A percentile compares a stretch with the other conserved stretches of the same genome.
Evolutionary conservation across 2,329 filamentous ascomycete genomes (phyloP).

Genomic region (Xylariaceae sp.): DNA sequence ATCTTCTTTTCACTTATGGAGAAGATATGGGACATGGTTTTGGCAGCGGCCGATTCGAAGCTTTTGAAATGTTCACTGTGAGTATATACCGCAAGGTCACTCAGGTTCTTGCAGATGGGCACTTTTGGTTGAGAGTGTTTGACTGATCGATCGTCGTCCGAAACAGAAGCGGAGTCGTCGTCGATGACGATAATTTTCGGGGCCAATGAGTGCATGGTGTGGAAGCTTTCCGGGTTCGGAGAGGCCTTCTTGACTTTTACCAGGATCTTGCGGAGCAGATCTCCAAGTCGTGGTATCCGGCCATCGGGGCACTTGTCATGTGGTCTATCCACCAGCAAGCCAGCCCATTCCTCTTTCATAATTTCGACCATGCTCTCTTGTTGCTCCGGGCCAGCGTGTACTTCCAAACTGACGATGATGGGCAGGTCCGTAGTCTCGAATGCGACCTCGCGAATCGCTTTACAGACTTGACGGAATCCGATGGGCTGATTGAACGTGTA

Average conservation of each 20-base stretch:
- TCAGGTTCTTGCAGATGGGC: constrained; percentile 64
- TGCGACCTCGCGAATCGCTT: constrained; percentile 69
- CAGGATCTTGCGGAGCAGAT: constrained; percentile 73
- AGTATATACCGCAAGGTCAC: constrained; percentile 76
- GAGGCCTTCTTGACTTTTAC: constrained; percentile 66
- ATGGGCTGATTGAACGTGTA: constrained; percentile 84
- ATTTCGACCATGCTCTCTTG: constrained; percentile 91
- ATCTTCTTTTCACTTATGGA: constrained; percentile 85
- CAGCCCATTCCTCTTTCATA: constrained; percentile 83
- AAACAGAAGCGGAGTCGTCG: constrained; percentile 33
- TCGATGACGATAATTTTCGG: constrained; percentile 32
- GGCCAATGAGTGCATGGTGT: constrained; percentile 32
- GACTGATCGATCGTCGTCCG: constrained; percentile 40
- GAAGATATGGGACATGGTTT: constrained; percentile 66
- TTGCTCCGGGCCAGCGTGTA: constrained; percentile 76
- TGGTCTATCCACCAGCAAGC: constrained; percentile 60
- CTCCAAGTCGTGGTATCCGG: constrained; percentile 62
- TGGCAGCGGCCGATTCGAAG: constrained; percentile 60
- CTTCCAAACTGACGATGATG: constrained; percentile 86
- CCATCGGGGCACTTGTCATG: constrained; percentile 47
- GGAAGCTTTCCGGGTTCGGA: constrained; percentile 31
- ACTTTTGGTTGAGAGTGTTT: constrained; percentile 42
- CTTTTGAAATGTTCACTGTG: constrained; percentile 74
- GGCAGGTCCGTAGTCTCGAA: constrained; percentile 73
- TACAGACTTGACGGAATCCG: constrained; percentile 80